phyloP scores from a whole-genome alignment of 106 monocot genomes.

The Hemerocallis citrina region DNA sequence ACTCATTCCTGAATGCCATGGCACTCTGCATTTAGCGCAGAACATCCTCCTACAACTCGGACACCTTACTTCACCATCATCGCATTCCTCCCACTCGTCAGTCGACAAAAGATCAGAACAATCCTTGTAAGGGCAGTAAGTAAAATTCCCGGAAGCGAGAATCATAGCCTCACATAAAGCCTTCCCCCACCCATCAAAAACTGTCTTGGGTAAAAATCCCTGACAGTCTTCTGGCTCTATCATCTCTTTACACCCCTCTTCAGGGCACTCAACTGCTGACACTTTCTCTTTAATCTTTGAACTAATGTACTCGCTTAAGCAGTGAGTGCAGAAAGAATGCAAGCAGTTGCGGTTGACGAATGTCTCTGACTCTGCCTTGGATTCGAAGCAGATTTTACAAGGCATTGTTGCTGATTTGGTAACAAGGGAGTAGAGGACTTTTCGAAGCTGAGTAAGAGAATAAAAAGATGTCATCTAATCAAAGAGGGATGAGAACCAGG shows the following conservation, averaged over 20 bases:
- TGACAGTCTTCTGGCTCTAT: slow-evolving; percentile 7
- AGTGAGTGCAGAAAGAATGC: slow-evolving; percentile 1
- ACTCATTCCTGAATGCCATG: slow-evolving; percentile 38
- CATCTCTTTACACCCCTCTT: not conserved
- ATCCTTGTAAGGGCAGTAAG: slow-evolving; percentile 15
- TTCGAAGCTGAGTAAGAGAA: too few species aligned
- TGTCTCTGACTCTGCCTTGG: not conserved
- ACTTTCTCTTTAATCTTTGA: slow-evolving; percentile 5
- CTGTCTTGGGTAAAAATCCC: not conserved
- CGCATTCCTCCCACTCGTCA: not conserved
- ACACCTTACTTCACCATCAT: not conserved
- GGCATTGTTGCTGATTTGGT: too few species aligned
- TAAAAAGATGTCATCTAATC: too few species aligned
- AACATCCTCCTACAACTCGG: slow-evolving; percentile 43
- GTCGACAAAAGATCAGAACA: not conserved
- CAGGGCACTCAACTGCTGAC: slow-evolving; percentile 1
- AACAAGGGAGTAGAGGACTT: too few species aligned
- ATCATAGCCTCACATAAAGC: slow-evolving; percentile 2
- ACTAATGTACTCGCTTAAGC: not conserved
- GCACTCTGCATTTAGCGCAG: slow-evolving; percentile 44
- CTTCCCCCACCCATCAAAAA: slow-evolving; percentile 8
- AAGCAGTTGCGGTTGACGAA: not conserved
- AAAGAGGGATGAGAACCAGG: too few species aligned
- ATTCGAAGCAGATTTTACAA: slow-evolving; percentile 11
- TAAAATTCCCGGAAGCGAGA: not conserved